Evolutionary conservation across 306 rosid species (phyloP).

Genomic region (Pterocarpus macrocarpus): DNA sequence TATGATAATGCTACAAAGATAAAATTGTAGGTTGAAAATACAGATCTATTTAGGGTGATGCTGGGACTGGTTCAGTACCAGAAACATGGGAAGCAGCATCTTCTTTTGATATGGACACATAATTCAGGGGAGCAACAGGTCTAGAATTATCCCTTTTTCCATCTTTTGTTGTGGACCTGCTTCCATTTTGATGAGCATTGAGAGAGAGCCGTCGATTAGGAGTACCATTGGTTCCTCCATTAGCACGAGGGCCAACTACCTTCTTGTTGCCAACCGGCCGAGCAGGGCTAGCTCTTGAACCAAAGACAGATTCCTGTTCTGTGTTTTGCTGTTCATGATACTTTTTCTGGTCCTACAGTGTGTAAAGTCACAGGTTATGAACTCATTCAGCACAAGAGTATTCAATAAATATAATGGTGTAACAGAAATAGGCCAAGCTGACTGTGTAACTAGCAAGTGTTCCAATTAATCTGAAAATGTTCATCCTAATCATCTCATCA

Average conservation of each 20-base stretch:
- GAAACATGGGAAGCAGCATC: slow-evolving; percentile 80
- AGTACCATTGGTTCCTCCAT: slow-evolving; percentile 77
- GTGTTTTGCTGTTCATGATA: slow-evolving; percentile 73
- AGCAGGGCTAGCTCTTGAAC: slow-evolving; percentile 77
- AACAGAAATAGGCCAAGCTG: neutral
- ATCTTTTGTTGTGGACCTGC: slow-evolving; percentile 70
- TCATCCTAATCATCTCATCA: neutral
- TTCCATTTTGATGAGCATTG: slow-evolving; percentile 79
- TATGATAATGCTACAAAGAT: slow-evolving; percentile 53
- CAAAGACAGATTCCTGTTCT: slow-evolving; percentile 70
- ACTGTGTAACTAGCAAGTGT: neutral
- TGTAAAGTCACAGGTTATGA: slow-evolving; percentile 41
- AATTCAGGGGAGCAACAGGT: slow-evolving; percentile 76
- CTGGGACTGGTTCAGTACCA: slow-evolving; percentile 67
- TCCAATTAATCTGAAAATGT: neutral
- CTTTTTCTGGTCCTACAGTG: slow-evolving; percentile 84
- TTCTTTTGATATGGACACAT: slow-evolving; percentile 78
- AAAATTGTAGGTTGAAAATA: slow-evolving; percentile 42
- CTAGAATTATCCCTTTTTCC: slow-evolving; percentile 68
- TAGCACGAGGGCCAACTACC: slow-evolving; percentile 82
- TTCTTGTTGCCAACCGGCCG: slow-evolving; percentile 79
- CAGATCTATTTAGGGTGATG: slow-evolving; percentile 65
- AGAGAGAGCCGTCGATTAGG: slow-evolving; percentile 84
- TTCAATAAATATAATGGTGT: slow-evolving; percentile 1
- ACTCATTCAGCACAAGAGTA: slow-evolving; percentile 9